These are phyloP conservation scores for Aegilops sharonensis DNA, from an alignment of 176 grass and related monocot species.

Conservation along the genomic window DNA sequence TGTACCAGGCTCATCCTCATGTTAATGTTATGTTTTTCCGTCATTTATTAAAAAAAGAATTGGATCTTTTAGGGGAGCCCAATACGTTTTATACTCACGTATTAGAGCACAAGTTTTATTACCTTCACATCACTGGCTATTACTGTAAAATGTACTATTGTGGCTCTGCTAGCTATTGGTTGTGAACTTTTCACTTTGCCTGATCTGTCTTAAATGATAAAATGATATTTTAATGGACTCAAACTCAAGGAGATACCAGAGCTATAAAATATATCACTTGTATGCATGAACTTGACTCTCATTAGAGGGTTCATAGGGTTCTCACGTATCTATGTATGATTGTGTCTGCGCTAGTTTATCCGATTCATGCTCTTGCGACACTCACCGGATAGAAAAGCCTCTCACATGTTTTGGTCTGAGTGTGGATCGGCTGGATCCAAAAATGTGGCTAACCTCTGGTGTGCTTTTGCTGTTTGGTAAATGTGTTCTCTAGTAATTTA, in stretches of 20 bases:
- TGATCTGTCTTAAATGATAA: neutral
- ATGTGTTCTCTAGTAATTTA: neutral
- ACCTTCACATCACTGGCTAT: neutral
- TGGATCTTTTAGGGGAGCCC: neutral
- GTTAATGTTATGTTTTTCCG: neutral
- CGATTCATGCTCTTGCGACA: neutral
- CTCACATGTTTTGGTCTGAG: neutral
- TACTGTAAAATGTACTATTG: neutral
- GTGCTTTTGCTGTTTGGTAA: neutral
- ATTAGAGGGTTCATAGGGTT: neutral
- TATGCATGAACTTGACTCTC: conserved; percentile 7
- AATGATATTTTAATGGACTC: neutral
- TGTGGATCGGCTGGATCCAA: neutral
- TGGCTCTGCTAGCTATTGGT: neutral
- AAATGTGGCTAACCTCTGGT: neutral
- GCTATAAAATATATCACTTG: neutral
- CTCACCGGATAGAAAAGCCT: neutral
- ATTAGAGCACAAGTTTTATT: neutral
- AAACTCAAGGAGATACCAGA: neutral
- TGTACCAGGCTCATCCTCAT: conserved; percentile 5
- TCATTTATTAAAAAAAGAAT: neutral
- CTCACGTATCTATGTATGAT: neutral
- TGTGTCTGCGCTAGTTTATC: conserved; percentile 3
- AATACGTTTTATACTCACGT: neutral
- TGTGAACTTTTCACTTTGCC: neutral